These are phyloP conservation scores for Gelatoporia subvermispora DNA, from an alignment of 768 basidiomycete species.

Conservation along the genomic window DNA sequence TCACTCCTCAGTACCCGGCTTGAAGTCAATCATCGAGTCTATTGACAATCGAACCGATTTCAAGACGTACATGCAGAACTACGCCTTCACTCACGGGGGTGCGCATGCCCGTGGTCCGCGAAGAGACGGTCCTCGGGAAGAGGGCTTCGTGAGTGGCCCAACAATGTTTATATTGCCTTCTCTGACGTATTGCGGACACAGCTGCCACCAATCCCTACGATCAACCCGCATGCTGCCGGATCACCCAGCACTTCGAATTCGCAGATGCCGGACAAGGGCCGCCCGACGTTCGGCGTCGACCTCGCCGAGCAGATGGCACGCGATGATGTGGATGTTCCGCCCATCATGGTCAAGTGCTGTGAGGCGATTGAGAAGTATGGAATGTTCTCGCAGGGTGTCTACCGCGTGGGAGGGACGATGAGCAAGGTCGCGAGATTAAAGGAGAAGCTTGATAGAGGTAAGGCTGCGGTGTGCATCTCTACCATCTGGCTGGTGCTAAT, in stretches of 20 bases:
- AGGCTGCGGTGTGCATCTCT: constrained; percentile 11
- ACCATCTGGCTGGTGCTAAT: background rate
- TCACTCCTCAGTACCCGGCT: constrained; percentile 46
- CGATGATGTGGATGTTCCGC: constrained; percentile 86
- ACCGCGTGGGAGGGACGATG: constrained; percentile 88
- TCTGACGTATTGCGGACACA: constrained; percentile 23
- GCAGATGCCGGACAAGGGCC: constrained; percentile 49
- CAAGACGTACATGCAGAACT: constrained; percentile 96
- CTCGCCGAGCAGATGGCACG: constrained; percentile 91
- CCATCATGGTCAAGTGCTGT: constrained; percentile 83
- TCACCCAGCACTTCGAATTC: constrained; percentile 25
- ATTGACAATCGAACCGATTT: constrained; percentile 96
- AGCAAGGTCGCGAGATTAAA: constrained; percentile 82
- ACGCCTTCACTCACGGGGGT: constrained; percentile 81
- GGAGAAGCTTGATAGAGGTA: constrained; percentile 82
- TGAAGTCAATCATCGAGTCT: constrained; percentile 82
- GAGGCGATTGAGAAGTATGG: constrained; percentile 91
- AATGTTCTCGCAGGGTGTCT: constrained; percentile 80
- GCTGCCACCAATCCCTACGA: constrained; percentile 60
- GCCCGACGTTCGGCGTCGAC: constrained; percentile 90
- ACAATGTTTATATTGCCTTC: constrained; percentile 1
- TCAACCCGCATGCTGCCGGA: constrained; percentile 25
- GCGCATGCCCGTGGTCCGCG: constrained; percentile 62
- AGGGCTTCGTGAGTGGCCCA: constrained; percentile 81
- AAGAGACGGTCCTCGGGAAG: constrained; percentile 84